Percentiles rank a stretch among this genome's conserved stretches.
phyloP scores from a whole-genome alignment of 352 stramenopile species.

The Pythium volutum region DNA sequence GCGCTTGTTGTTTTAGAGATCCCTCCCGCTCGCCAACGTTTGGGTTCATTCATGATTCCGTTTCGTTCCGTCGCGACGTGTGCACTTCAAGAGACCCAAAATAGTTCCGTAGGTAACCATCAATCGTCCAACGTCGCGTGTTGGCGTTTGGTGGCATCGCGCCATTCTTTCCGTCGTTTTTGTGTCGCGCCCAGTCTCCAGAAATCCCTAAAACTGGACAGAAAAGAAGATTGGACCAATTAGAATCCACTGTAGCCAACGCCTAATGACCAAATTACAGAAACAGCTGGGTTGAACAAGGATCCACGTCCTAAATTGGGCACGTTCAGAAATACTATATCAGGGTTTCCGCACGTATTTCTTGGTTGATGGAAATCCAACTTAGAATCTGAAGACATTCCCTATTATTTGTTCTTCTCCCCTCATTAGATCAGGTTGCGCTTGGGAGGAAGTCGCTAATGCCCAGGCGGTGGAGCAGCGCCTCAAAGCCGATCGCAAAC shows the following conservation, averaged over 20 bases:
- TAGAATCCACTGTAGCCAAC: not conserved
- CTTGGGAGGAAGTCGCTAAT: conserved; percentile 49
- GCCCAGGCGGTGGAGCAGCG: conserved; percentile 72
- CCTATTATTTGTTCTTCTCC: too few relatives aligned
- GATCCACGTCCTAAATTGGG: not conserved
- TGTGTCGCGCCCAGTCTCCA: not conserved
- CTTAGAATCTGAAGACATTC: too few relatives aligned
- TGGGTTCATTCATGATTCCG: conserved; percentile 5
- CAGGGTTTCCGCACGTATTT: not conserved
- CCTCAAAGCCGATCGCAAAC: conserved; percentile 84
- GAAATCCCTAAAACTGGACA: not conserved
- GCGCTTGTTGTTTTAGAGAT: not conserved
- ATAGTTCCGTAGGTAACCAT: not conserved
- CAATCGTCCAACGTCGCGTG: not conserved
- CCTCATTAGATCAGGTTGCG: not conserved
- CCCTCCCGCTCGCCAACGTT: not conserved
- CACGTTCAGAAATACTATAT: not conserved
- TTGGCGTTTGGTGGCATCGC: not conserved
- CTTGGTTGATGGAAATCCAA: too few relatives aligned
- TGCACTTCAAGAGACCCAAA: conserved; percentile 3
- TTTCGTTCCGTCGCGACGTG: not conserved
- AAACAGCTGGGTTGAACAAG: not conserved
- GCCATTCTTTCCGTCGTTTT: conserved; percentile 7
- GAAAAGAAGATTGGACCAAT: conserved; percentile 4
- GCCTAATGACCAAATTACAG: conserved; percentile 10